Conservation (phyloP, 352 stramenopile genomes). For the Globisporangium rhizosaccharum region DNA sequence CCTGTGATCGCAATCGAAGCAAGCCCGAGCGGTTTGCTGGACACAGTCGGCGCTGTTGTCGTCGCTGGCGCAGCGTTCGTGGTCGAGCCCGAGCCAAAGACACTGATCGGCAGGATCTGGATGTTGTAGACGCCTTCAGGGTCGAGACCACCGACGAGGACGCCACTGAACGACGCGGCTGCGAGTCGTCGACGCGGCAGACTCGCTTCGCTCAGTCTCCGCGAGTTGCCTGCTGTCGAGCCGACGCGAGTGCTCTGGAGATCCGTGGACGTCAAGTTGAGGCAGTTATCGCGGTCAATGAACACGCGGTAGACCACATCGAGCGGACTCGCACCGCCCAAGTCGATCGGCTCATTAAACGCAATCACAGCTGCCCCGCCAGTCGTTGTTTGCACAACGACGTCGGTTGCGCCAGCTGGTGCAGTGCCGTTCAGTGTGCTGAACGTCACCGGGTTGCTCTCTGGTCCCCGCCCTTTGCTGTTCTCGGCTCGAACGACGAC, state of each 20-base stretch:
- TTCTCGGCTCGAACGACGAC: constrained; percentile 44
- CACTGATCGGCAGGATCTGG: constrained; percentile 37
- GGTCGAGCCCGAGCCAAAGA: constrained; percentile 15
- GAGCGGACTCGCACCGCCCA: constrained; percentile 29
- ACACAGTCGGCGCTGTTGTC: constrained; percentile 27
- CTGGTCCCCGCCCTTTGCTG: constrained; percentile 22
- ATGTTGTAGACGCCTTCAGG: constrained; percentile 47
- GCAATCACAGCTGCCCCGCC: constrained; percentile 41
- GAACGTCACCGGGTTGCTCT: constrained; percentile 28
- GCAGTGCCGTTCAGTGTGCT: constrained; percentile 25
- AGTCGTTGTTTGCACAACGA: constrained; percentile 23
- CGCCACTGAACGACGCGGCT: constrained; percentile 2
- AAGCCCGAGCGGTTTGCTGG: constrained; percentile 26
- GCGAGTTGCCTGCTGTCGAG: not conserved
- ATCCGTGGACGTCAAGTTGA: constrained; percentile 35
- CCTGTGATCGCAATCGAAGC: constrained; percentile 16
- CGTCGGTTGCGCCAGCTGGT: constrained; percentile 24
- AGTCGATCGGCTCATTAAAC: constrained; percentile 50
- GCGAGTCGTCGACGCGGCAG: constrained; percentile 8
- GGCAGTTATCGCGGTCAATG: constrained; percentile 25
- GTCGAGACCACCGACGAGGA: constrained; percentile 40
- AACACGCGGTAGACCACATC: constrained; percentile 48
- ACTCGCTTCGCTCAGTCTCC: constrained; percentile 8
- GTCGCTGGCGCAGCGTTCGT: constrained; percentile 19
- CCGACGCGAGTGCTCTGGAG: not conserved